Conservation (phyloP, 768 basidiomycete genomes). For the Tephrocybe sp. region DNA sequence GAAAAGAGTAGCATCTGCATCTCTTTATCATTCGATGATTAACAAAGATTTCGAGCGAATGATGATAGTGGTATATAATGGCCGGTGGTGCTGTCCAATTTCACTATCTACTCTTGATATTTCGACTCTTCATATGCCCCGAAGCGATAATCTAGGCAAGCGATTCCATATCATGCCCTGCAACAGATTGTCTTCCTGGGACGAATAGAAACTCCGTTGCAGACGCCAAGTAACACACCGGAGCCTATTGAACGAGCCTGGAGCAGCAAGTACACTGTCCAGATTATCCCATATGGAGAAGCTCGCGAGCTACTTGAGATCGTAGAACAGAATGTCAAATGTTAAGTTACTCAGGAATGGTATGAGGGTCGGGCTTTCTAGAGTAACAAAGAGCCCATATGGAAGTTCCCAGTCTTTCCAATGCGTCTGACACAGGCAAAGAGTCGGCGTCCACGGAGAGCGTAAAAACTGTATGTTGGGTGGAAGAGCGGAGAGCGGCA, state of each 20-base stretch:
- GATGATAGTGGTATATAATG: no score
- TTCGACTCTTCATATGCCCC: no score
- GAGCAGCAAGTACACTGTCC: background rate
- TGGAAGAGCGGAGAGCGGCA: background rate
- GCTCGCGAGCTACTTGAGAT: background rate
- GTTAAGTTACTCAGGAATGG: background rate
- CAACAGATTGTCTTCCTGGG: no score
- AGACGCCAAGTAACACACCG: background rate
- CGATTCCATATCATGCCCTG: no score
- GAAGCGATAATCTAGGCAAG: no score
- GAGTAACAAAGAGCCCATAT: background rate
- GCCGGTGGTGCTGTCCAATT: no score
- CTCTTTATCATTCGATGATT: no score
- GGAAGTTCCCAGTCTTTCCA: background rate
- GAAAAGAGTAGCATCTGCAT: no score
- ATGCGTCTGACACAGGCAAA: background rate
- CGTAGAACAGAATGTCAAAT: background rate
- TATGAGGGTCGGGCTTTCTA: background rate
- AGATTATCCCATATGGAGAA: background rate
- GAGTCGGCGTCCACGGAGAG: background rate
- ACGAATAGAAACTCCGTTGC: background rate
- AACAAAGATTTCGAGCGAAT: no score
- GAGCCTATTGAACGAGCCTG: background rate
- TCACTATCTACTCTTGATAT: no score
- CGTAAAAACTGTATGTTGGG: background rate